phyloP scores from a whole-genome alignment of 495 filamentous ascomycete species.

The Penicillium subrubescens region DNA sequence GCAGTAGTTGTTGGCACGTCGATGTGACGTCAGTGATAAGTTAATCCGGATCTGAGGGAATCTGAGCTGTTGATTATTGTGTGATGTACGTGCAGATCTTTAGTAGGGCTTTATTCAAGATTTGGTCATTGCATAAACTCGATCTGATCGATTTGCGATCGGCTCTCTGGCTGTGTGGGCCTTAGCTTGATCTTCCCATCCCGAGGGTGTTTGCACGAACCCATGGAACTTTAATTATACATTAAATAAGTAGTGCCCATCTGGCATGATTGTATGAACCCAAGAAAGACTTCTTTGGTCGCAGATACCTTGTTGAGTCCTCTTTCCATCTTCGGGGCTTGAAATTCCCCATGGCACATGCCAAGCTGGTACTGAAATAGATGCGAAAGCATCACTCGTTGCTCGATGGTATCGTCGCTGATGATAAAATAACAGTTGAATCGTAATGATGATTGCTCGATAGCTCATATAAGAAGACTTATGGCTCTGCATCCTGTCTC shows the following conservation, averaged over 20 bases:
- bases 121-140: background rate
- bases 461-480: background rate
- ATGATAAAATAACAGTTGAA: background rate
- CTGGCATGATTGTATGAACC: too few relatives aligned
- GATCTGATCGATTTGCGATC: slow-evolving; percentile 7
- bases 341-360: background rate
- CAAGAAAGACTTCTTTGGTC: background rate
- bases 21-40: slow-evolving; percentile 35
- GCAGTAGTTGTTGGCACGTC: slow-evolving; percentile 18
- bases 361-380: background rate
- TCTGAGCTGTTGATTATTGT: background rate
- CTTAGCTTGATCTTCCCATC: background rate
- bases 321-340: background rate
- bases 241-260: background rate
- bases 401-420: background rate
- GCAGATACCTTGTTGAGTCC: background rate
- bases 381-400: background rate
- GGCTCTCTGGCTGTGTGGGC: background rate
- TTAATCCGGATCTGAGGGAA: slow-evolving; percentile 23
- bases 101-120: background rate
- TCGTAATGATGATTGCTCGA: background rate
- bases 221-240: background rate
- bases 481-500: background rate
- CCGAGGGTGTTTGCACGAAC: background rate
- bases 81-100: background rate